These are phyloP conservation scores for peach (Prunus persica) DNA, from an alignment of 306 rosid genomes.

Conservation along the genomic window DNA sequence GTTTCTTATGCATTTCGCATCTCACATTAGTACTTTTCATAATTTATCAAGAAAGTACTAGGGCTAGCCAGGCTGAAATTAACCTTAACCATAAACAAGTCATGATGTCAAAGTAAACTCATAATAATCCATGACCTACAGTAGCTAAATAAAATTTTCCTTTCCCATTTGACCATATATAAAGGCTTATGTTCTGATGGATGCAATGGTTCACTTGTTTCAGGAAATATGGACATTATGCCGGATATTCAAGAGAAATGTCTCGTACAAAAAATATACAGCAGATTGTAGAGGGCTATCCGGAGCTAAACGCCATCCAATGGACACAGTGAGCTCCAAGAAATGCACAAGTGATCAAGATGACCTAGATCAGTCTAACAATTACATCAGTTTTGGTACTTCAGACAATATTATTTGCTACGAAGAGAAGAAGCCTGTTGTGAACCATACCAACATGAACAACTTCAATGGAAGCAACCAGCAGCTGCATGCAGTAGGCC, in stretches of 20 bases:
- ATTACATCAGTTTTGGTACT: constrained; percentile 47
- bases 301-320: constrained; percentile 22
- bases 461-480: constrained; percentile 13
- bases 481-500: constrained; percentile 14
- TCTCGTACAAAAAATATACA: constrained; percentile 46
- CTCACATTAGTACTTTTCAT: no score
- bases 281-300: constrained; percentile 45
- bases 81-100: background rate
- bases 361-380: background rate
- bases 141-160: background rate
- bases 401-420: background rate
- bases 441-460: constrained; percentile 3
- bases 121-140: no score
- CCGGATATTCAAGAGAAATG: constrained; percentile 69
- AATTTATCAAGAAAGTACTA: no score
- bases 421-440: constrained; percentile 37
- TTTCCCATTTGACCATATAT: background rate
- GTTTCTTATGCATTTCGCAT: no score
- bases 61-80: background rate
- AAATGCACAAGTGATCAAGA: constrained; percentile 8
- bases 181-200: background rate
- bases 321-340: constrained; percentile 22
- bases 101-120: background rate
- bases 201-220: background rate
- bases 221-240: constrained; percentile 99